A percentile compares a stretch with the other conserved stretches of the same genome.
phyloP scores from a whole-genome alignment of 345 rosid species.

The Iberis pinnata region DNA sequence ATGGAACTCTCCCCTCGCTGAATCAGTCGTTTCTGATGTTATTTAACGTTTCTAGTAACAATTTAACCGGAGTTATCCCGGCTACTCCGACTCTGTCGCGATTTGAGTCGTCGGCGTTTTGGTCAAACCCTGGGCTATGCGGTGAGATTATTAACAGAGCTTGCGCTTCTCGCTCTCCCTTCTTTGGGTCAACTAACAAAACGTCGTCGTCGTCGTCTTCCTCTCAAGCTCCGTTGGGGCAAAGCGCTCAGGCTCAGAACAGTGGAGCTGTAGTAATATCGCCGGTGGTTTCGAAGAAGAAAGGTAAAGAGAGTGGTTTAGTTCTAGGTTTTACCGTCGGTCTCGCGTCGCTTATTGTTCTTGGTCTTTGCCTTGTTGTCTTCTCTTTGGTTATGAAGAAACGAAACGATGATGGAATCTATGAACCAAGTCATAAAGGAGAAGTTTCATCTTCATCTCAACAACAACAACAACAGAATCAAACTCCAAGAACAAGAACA shows the following conservation, averaged over 20 bases:
- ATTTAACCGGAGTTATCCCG: constrained; percentile 66
- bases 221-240: constrained; percentile 47
- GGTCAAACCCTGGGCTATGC: constrained; percentile 61
- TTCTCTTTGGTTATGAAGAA: constrained; percentile 37
- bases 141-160: constrained; percentile 63
- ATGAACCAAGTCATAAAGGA: constrained; percentile 27
- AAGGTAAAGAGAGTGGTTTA: constrained; percentile 35
- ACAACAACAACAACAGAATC: constrained; percentile 19
- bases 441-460: constrained; percentile 4
- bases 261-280: constrained; percentile 33
- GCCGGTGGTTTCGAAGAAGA: constrained; percentile 42
- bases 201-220: constrained; percentile 36
- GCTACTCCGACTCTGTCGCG: constrained; percentile 53
- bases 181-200: constrained; percentile 43
- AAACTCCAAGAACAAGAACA: constrained; percentile 16
- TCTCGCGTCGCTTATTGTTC: constrained; percentile 36
- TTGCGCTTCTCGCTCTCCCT: constrained; percentile 54
- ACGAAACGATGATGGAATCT: constrained; percentile 22
- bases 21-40: constrained; percentile 48
- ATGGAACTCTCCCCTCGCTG: constrained; percentile 63
- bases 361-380: constrained; percentile 37
- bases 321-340: constrained; percentile 48
- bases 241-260: constrained; percentile 51
- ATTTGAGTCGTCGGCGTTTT: constrained; percentile 54
- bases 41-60: constrained; percentile 72